Conservation (phyloP, 2,329 filamentous ascomycete genomes). For the Ophiostoma quercus region DNA sequence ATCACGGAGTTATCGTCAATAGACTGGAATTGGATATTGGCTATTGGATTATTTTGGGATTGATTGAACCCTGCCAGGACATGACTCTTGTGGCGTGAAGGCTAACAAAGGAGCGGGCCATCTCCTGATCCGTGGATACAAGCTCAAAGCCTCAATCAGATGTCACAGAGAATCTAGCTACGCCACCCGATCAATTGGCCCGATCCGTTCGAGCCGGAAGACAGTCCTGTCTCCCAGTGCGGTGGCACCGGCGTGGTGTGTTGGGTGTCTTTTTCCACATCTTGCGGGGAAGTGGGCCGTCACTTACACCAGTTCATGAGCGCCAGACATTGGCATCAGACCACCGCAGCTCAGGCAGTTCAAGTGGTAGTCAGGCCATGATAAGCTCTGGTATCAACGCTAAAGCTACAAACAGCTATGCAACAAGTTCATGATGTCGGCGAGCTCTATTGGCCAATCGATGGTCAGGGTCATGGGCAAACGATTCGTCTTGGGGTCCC, state of each 20-base stretch:
- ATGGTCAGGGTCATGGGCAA: background rate
- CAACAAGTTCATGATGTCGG: background rate
- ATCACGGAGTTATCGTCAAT: background rate
- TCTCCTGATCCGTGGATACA: background rate
- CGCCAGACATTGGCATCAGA: background rate
- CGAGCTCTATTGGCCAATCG: background rate
- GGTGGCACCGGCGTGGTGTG: background rate
- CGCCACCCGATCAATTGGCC: background rate
- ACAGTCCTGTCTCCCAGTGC: background rate
- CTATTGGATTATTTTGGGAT: background rate
- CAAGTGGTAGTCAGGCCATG: background rate
- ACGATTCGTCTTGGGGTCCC: background rate
- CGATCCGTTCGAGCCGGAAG: background rate
- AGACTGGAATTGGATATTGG: background rate
- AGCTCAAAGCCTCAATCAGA: background rate
- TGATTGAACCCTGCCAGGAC: background rate
- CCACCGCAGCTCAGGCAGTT: background rate
- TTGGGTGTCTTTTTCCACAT: constrained; percentile 4
- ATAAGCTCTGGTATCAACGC: background rate
- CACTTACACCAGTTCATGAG: background rate
- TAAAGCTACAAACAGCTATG: background rate
- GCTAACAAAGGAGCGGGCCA: background rate
- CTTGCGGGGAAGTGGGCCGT: constrained; percentile 5
- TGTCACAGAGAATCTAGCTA: background rate
- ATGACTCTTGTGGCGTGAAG: background rate